Evolutionary conservation across 768 basidiomycete species (phyloP), one percentile per base, ranked within the genome.

Genomic region (Pluteus cervinus): DNA sequence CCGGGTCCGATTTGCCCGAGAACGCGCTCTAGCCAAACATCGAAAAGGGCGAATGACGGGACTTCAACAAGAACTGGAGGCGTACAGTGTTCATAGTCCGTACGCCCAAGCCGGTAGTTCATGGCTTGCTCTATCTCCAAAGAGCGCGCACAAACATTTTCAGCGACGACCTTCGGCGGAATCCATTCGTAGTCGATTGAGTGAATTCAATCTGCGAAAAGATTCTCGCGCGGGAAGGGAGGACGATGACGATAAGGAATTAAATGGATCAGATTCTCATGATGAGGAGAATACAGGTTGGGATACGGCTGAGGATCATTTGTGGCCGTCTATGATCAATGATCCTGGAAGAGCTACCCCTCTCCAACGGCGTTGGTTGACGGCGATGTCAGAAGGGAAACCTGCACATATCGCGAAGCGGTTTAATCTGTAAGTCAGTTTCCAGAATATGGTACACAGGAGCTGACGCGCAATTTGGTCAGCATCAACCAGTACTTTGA

Each of bases 401-500:
- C 82, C 87, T 33, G 70, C 76, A 34, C 53, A 66, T 11, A 70
- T 88, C 33, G 76, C 75, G 4, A 73, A 70, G 49, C 75, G 82
- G 29, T 97, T 96, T 54, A 81, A 88, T 46, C 62, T 78, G 88
- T 93, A 40, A 50, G 84, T 57, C 15, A 3, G 30, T 4, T 26
- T 16, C 21, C 30, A 26, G 23, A 10, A 32, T 37, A 20, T 25
- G 18, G 7, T 23, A 11, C 16, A 9, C 24, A 15, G 24, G 16
- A 34, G 34, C 18, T 40, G 2, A 25, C 30, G 5, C 15, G 4
- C 24, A 2, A 1, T n/a, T 21, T 22, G 7, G 36, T 3, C 54
- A 93, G 91, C 43, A 86, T 94, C 36, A 85, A 88, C 42, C 86
- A 88, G 49, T 96, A 90, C 54, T 91, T 97, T 50, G 90, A 98